Conservation (phyloP, 495 filamentous ascomycete species). For the Lasiosphaeria ovina region DNA sequence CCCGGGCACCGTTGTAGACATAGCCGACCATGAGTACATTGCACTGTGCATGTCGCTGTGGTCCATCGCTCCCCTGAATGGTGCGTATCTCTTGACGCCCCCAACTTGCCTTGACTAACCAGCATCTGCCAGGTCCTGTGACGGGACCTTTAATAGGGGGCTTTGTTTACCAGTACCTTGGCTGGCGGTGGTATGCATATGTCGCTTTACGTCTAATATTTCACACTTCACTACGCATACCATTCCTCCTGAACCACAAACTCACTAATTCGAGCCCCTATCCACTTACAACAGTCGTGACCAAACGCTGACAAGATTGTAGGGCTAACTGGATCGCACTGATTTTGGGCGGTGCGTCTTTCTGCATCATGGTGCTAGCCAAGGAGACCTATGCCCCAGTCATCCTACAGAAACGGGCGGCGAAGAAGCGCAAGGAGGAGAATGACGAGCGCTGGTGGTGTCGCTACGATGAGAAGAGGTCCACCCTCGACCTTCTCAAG, state of each 20-base stretch:
- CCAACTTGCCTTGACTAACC: background rate
- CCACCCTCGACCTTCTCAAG: constrained; percentile 50
- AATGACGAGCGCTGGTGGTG: constrained; percentile 74
- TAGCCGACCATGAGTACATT: constrained; percentile 65
- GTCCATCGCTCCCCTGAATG: constrained; percentile 77
- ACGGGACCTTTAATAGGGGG: constrained; percentile 68
- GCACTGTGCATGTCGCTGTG: constrained; percentile 73
- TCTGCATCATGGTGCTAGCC: constrained; percentile 51
- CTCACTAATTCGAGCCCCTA: too few species aligned
- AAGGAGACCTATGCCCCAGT: constrained; percentile 78
- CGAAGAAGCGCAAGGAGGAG: constrained; percentile 66
- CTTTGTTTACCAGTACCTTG: constrained; percentile 71
- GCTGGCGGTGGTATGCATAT: constrained; percentile 60
- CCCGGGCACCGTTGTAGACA: constrained; percentile 80
- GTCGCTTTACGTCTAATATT: background rate
- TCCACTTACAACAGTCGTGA: background rate
- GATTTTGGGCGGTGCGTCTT: constrained; percentile 60
- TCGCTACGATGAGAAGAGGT: constrained; percentile 66
- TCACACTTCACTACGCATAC: background rate
- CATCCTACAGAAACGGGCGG: constrained; percentile 68
- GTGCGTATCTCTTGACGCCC: constrained; percentile 21
- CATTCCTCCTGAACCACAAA: too few species aligned
- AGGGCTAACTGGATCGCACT: constrained; percentile 78
- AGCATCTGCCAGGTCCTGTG: constrained; percentile 41
- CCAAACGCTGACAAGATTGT: constrained; percentile 22